A percentile compares a stretch with the other conserved stretches of the same genome.
These are phyloP conservation scores for Scorias spongiosa DNA, from an alignment of 2,329 filamentous ascomycete genomes.

Conservation along the genomic window DNA sequence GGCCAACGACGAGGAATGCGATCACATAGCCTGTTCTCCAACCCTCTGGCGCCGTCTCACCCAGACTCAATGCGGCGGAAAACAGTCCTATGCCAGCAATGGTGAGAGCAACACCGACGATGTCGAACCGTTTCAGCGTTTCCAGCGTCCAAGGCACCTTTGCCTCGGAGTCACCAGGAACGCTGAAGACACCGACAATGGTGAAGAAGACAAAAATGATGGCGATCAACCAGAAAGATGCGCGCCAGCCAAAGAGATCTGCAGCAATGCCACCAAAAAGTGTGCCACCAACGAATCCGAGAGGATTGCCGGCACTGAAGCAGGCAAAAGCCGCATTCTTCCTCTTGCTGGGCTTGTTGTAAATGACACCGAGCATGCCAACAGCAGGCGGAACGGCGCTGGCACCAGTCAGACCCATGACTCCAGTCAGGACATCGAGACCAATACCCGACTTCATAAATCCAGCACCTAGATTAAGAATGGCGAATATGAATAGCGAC, in stretches of 20 bases:
- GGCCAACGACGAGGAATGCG: conserved; percentile 44
- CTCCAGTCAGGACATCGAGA: conserved; percentile 47
- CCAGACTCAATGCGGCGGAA: conserved; percentile 42
- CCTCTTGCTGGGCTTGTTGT: conserved; percentile 43
- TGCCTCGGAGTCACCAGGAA: conserved; percentile 39
- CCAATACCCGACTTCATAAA: conserved; percentile 44
- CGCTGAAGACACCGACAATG: conserved; percentile 42
- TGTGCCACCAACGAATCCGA: conserved; percentile 42
- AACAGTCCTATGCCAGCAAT: conserved; percentile 52
- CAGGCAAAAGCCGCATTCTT: conserved; percentile 52
- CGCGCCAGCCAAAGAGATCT: conserved; percentile 47
- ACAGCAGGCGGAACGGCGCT: conserved; percentile 49
- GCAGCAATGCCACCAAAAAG: conserved; percentile 49
- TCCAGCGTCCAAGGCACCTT: conserved; percentile 31
- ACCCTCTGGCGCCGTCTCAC: conserved; percentile 42
- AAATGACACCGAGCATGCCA: conserved; percentile 48
- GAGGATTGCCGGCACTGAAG: conserved; percentile 42
- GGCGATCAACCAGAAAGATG: conserved; percentile 45
- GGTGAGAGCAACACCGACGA: conserved; percentile 44
- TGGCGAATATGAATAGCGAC: conserved; percentile 43
- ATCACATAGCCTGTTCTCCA: conserved; percentile 50
- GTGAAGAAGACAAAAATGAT: conserved; percentile 49
- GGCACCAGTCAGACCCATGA: conserved; percentile 50
- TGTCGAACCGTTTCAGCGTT: conserved; percentile 43
- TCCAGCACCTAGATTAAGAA: conserved; percentile 42